Percentiles rank a stretch among this genome's conserved stretches.
Conservation (phyloP, 768 basidiomycete species). For the Sporobolomyces pararoseus region DNA sequence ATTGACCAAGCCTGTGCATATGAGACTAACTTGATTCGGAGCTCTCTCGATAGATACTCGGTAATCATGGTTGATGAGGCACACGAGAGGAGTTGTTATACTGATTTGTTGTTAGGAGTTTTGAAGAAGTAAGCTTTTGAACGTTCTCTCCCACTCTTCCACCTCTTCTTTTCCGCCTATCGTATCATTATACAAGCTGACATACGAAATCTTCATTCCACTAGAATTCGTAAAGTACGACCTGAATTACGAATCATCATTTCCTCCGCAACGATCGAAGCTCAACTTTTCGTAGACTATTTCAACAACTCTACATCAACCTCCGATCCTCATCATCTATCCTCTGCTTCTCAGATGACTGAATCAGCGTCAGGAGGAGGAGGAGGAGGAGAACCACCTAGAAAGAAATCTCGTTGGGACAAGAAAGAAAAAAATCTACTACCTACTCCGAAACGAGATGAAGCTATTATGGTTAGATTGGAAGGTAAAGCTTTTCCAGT, state of each 20-base stretch:
- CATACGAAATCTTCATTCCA: slow-evolving; percentile 10
- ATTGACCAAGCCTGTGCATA: no score
- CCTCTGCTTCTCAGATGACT: slow-evolving; percentile 2
- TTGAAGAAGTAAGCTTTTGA: slow-evolving; percentile 75
- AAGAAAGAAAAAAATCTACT: slow-evolving; percentile 22
- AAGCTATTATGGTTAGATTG: slow-evolving; percentile 77
- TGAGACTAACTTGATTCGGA: no score
- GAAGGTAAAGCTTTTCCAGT: slow-evolving; percentile 96
- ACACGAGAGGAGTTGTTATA: slow-evolving; percentile 93
- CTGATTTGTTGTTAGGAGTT: slow-evolving; percentile 83
- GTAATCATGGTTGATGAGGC: slow-evolving; percentile 99
- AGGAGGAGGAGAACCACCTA: slow-evolving; percentile 15
- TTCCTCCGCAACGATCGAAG: slow-evolving; percentile 95
- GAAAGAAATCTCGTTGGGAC: slow-evolving; percentile 30
- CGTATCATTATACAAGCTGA: not conserved
- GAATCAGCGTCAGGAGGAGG: no score
- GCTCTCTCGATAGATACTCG: slow-evolving; percentile 85
- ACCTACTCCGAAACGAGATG: slow-evolving; percentile 45
- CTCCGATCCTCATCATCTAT: slow-evolving; percentile 41
- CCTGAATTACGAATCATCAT: slow-evolving; percentile 85
- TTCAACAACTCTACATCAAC: slow-evolving; percentile 59
- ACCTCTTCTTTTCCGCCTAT: not conserved
- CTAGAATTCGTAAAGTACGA: slow-evolving; percentile 83
- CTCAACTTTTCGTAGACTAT: slow-evolving; percentile 79
- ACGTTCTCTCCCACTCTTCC: not conserved